A percentile compares a stretch with the other conserved stretches of the same genome.
Evolutionary conservation across 768 basidiomycete genomes (phyloP).

Genomic region (Sporobolomyces pararoseus): DNA sequence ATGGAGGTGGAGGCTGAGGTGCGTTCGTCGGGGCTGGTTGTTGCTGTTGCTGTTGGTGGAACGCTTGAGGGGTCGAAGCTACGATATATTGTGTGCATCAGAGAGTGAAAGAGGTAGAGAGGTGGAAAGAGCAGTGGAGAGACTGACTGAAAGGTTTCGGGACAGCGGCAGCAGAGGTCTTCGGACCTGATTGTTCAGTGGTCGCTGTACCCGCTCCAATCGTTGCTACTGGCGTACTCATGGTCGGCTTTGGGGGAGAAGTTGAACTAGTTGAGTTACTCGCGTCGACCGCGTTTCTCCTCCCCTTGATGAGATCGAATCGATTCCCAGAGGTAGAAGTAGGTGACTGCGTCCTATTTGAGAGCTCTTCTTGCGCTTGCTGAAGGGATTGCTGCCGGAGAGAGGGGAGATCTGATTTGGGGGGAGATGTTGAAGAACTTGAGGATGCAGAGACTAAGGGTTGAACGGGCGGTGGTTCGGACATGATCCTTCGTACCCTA

Average conservation of each 20-base stretch:
- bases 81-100: too few relatives aligned
- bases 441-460: not conserved
- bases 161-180: not conserved
- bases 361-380: constrained; percentile 12
- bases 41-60: not conserved
- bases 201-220: too few relatives aligned
- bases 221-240: not conserved
- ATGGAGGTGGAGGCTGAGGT: not conserved
- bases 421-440: not conserved
- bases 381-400: constrained; percentile 6
- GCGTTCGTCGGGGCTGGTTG: not conserved
- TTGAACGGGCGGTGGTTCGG: not conserved
- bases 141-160: too few relatives aligned
- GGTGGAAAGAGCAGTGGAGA: too few relatives aligned
- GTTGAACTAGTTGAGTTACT: not conserved
- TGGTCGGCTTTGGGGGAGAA: not conserved
- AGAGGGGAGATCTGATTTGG: not conserved
- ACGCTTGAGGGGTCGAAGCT: too few relatives aligned
- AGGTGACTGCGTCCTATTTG: not conserved
- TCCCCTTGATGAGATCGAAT: not conserved
- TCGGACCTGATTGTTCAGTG: too few relatives aligned
- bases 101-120: too few relatives aligned
- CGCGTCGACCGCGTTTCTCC: constrained; percentile 8
- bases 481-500: not conserved
- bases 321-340: not conserved